Base-by-base conservation (phyloP, 306 rosid species). In the Gastrolobium bilobum region DNA sequence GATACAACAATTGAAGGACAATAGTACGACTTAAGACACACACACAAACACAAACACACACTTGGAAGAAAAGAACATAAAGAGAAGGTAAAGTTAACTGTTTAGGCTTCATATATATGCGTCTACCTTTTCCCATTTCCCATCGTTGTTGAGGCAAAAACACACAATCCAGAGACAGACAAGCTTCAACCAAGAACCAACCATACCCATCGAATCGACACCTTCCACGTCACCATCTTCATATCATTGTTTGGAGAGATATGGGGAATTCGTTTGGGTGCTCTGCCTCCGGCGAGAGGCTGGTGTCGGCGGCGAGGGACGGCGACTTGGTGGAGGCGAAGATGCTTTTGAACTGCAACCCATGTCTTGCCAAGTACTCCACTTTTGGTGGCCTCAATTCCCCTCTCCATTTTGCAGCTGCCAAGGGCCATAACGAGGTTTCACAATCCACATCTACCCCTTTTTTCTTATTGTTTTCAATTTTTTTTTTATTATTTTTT, bases 241-340 rank as follows among this genome's bases (percentile, higher is more conserved):
- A 42, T 29, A 52, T 31, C 62, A 79, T 48, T 79, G 57, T 73
- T 44, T 78, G 14, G 14, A 46, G 82, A 68, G 69, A 51, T 43
- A 92, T 94, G 99, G 99, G 99, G 1, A 95, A 95, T 72, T 95
- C 99, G 1, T 95, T 95, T 73, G 99, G 98, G 14, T 95, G 99
- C 80, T 95, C 98, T 1, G 99, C 98, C 64, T 93, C 98, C 76
- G 99, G 99, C n/a, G 99, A 95, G 86, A 82, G 99, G 66, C 71
- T 95, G 69, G 98, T 95, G n/a, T 95, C 99, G 83, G 99, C 99
- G 43, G 99, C 98, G 37, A 91, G 98, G 78, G 99, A 95, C 76
- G 99, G 97, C n/a, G 99, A 95, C 80, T 83, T 95, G 79, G 88
- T 93, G 13, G 99, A 95, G 81, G 98, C 98, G 1, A 93, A 90